Base-by-base conservation (phyloP, 495 filamentous ascomycete species). In the Niebla homalea region DNA sequence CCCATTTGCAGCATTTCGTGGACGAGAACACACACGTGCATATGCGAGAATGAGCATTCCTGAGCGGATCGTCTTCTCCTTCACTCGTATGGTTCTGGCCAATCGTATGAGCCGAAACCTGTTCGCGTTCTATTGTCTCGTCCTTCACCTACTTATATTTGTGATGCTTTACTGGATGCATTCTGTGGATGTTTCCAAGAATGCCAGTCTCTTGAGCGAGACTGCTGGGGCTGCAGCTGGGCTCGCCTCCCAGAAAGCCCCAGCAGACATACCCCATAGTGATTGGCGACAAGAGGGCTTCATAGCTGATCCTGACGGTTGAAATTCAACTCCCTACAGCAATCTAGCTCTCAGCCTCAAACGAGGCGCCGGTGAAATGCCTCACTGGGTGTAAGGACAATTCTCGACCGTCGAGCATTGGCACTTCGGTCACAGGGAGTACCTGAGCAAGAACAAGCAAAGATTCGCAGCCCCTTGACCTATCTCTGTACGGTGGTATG, bases 41-140 rank as follows among this genome's bases (percentile, higher is more conserved):
- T 87, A 94, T 64, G 89, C 90, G 59, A 80, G 92, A 26, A 94
- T 99, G 90, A 87, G 78, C 52, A 65, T 96, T 5, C 87, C 88
- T 0, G 92, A 99, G 69, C 73, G 93, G 22, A 71, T 87, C 14
- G 83, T 99, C 16, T 94, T 92, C 66, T 89, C 87, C 12, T 75
- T 96, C 50, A 94, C 92, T 19, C 76, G 88, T 45, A 83, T 94
- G 62, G 86, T 97, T 45, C 70, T 99, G 49, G 89, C 90, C 32
- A 94, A 85, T 36, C 72, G 92, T 48, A 87, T 84, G 11, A 94
- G 89, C 64, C 72, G 92, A 48, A 97, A 96, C 64, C 63, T 99
- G 39, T 99, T 99, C 64, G 93, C 89, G n/a, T 78, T 74, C 14
- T 99, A 99, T 63, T 95, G 88, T 63, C 71, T 96, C 16, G 84